Percentiles rank a stretch among this genome's conserved stretches.
phyloP scores from a whole-genome alignment of 257 asterid genomes.

The Solanum okadae region DNA sequence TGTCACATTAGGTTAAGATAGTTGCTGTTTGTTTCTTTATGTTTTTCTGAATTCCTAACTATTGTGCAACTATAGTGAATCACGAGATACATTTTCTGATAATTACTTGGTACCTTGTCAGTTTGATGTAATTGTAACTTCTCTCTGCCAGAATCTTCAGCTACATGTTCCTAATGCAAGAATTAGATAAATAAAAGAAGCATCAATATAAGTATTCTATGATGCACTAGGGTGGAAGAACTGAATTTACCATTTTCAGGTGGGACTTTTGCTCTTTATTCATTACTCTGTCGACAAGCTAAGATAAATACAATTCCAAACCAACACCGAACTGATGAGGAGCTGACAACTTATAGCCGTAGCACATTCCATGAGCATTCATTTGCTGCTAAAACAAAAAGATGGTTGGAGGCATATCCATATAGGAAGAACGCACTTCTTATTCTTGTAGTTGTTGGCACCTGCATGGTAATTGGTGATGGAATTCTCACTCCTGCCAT shows the following conservation, averaged over 20 bases:
- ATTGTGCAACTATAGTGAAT: not conserved
- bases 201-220: not conserved
- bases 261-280: constrained; percentile 95
- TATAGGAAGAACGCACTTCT: constrained; percentile 56
- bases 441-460: constrained; percentile 16
- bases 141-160: not conserved
- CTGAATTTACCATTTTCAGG: constrained; percentile 25
- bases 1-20: not conserved
- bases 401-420: constrained; percentile 72
- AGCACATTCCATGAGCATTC: constrained; percentile 77
- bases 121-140: not conserved
- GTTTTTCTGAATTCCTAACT: not conserved
- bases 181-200: not conserved
- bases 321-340: constrained; percentile 97
- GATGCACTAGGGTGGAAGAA: not conserved
- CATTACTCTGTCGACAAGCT: constrained; percentile 97
- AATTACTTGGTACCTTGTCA: not conserved
- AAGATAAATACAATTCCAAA: constrained; percentile 82
- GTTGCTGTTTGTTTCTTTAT: not conserved
- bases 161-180: not conserved
- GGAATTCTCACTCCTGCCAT: constrained; percentile 26
- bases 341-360: constrained; percentile 95
- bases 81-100: not conserved
- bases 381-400: constrained; percentile 83
- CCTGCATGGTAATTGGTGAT: constrained; percentile 26